phyloP scores from a whole-genome alignment of 163 green algal species.

The Volvox carteri region DNA sequence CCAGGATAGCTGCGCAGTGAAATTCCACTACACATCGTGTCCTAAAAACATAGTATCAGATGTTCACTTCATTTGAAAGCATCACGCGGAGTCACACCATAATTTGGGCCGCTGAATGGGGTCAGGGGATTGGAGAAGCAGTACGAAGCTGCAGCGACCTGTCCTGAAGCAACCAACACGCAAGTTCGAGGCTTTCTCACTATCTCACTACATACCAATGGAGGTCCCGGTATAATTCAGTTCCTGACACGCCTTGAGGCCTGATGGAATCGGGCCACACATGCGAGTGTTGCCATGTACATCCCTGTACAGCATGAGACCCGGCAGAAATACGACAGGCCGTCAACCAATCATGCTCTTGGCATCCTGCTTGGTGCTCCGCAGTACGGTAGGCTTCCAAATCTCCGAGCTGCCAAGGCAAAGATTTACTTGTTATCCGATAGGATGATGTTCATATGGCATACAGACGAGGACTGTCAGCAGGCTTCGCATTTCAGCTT shows the following conservation, averaged over 20 bases:
- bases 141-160: not conserved
- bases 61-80: not conserved
- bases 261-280: constrained; percentile 17
- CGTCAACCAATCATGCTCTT: not conserved
- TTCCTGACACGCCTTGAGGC: constrained; percentile 10
- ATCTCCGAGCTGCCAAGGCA: no score
- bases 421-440: not conserved
- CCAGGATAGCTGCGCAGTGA: not conserved
- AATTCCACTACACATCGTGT: not conserved
- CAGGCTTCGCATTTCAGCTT: no score
- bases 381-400: not conserved
- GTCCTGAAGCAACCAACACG: not conserved
- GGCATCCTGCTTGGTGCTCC: not conserved
- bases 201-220: not conserved
- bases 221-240: not conserved
- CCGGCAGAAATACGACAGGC: not conserved
- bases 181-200: not conserved
- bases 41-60: not conserved
- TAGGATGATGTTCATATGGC: not conserved
- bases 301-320: not conserved
- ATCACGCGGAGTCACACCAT: not conserved
- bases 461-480: not conserved
- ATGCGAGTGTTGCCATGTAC: not conserved
- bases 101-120: not conserved
- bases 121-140: not conserved